A percentile compares a stretch with the other conserved stretches of the same genome.
These are phyloP conservation scores for Capsella bursapastoris DNA, from an alignment of 345 rosid genomes.

Conservation along the genomic window DNA sequence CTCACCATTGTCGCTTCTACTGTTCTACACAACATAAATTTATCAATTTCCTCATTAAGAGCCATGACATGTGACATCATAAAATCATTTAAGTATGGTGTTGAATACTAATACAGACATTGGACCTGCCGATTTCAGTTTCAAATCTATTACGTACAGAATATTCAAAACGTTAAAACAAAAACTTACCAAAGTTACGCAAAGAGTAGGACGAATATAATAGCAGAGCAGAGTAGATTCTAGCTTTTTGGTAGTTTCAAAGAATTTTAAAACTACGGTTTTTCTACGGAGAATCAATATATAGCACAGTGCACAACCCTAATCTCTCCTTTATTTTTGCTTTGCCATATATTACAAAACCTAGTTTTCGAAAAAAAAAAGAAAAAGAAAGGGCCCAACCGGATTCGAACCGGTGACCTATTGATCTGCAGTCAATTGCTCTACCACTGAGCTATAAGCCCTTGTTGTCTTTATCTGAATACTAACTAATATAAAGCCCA, in stretches of 20 bases:
- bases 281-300: neutral
- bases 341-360: neutral
- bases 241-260: neutral
- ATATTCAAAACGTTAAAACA: neutral
- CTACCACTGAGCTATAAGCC: constrained; percentile 92
- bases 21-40: neutral
- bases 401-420: constrained; percentile 73
- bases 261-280: neutral
- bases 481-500: neutral
- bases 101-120: neutral
- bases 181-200: neutral
- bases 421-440: constrained; percentile 92
- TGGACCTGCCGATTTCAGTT: neutral
- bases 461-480: neutral
- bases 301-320: neutral
- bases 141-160: neutral
- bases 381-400: constrained; percentile 47
- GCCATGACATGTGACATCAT: neutral
- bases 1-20: constrained; percentile 40
- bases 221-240: too few relatives aligned
- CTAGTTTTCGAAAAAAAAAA: neutral
- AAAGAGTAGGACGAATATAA: neutral
- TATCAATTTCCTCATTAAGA: too few relatives aligned
- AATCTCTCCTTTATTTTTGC: neutral
- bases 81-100: neutral